Conservation (phyloP, 192 early-diverging fungal genomes). For the Dispira parvispora region DNA sequence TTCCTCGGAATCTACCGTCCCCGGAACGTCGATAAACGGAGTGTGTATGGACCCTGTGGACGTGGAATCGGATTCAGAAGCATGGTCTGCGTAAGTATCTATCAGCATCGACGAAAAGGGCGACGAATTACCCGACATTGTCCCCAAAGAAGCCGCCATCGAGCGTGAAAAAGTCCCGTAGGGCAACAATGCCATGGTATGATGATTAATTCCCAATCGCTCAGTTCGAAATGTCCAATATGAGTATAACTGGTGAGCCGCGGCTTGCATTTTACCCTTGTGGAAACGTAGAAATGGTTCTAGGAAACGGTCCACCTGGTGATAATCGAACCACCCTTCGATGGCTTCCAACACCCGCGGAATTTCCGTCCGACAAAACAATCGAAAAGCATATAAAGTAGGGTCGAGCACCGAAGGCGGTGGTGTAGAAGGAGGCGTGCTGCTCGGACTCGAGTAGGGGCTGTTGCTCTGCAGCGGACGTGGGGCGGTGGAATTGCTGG, state of each 20-base stretch:
- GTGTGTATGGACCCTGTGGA: neutral
- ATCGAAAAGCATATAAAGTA: neutral
- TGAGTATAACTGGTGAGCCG: neutral
- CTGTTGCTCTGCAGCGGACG: neutral
- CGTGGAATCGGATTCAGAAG: neutral
- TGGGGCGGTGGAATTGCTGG: neutral
- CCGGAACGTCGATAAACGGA: conserved; percentile 2
- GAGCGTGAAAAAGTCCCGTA: neutral
- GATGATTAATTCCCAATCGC: neutral
- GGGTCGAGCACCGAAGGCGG: conserved; percentile 1
- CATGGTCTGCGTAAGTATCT: too few species aligned
- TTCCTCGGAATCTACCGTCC: neutral
- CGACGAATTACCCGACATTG: neutral
- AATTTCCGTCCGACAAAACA: neutral
- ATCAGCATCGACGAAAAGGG: too few species aligned
- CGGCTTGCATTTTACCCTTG: conserved; percentile 2
- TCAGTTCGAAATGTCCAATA: conserved; percentile 7
- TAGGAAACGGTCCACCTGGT: neutral
- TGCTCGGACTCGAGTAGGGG: conserved; percentile 3
- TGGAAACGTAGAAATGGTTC: conserved; percentile 6
- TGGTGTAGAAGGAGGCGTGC: conserved; percentile 3
- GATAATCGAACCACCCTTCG: conserved; percentile 1
- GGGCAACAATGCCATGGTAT: neutral
- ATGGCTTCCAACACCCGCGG: neutral
- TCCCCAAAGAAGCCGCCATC: neutral